Evolutionary conservation across 2,329 filamentous ascomycete genomes (phyloP), one percentile per base, ranked within the genome.

Genomic region (Stagonosporopsis vannaccii): DNA sequence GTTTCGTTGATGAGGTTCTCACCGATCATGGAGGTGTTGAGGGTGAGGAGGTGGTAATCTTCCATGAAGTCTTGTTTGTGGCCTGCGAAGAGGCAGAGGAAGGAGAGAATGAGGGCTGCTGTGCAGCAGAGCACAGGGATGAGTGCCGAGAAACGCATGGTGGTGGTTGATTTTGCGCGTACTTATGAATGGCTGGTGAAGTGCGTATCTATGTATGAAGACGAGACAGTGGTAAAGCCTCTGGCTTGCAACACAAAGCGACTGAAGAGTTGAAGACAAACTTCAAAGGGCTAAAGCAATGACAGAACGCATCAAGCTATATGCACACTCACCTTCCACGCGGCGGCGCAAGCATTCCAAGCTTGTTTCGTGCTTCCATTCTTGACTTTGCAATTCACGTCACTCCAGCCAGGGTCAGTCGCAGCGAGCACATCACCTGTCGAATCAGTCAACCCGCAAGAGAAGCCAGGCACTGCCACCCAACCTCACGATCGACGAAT

Each of bases 21-120:
- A 48, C 85, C 84, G 26, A 87, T 74, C 36, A 79, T 80, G 3
- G 84, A 85, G 20, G 82, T 84, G 72, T 87, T 87, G 61, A 87
- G 78, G 4, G 83, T 86, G 33, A 88, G 68, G 28, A 88, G 75
- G 55, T 84, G 77, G 57, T 82, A 85, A 50, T 82, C 77, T 59
- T 86, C 80, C 73, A 89, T 80, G 63, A 87, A 82, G 15, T 76
- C 77, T 47, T 75, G 77, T 64, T 83, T 85, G 33, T 81, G 79
- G 33, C 86, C 86, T 1, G 86, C 85, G 63, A 87, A 87, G 56
- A 89, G 77, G 67, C 82, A 86, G 8, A 88, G 77, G 62, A 88
- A 80, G 17, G 81, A 80, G 39, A 89, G 79, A 19, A 87, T 78
- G 36, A 87, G 81, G 3, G 84, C 83, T 26, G 78, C 80, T 22